These are phyloP conservation scores for Leishmania braziliensis DNA, from an alignment of 208 protist species.

Conservation along the genomic window DNA sequence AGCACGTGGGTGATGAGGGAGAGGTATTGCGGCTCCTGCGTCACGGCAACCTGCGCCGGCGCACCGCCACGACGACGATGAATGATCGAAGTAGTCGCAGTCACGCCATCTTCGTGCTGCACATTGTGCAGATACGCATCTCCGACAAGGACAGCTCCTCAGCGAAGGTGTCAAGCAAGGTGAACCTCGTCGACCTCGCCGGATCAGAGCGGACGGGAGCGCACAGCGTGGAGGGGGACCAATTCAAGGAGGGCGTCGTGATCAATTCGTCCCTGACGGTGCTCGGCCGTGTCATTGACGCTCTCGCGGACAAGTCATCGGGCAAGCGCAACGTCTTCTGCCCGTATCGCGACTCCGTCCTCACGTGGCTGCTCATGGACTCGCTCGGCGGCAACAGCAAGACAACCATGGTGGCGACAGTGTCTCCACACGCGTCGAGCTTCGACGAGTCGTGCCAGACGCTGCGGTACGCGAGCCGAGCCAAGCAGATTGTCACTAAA, in stretches of 20 bases:
- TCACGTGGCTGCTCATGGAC: conserved; percentile 91
- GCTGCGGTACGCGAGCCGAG: conserved; percentile 89
- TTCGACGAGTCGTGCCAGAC: conserved; percentile 94
- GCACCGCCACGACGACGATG: conserved; percentile 87
- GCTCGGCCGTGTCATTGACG: conserved; percentile 89
- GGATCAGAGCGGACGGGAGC: conserved; percentile 86
- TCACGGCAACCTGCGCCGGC: conserved; percentile 71
- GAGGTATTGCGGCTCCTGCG: conserved; percentile 24
- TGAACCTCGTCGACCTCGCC: conserved; percentile 96
- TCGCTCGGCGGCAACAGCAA: conserved; percentile 91
- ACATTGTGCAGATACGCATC: conserved; percentile 65
- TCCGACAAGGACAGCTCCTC: conserved; percentile 36
- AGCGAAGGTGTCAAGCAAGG: conserved; percentile 55
- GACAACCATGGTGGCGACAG: conserved; percentile 96
- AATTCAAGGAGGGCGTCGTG: conserved; percentile 82
- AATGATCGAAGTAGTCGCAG: conserved; percentile 91
- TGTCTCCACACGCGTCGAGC: conserved; percentile 84
- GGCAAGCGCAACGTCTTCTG: conserved; percentile 68
- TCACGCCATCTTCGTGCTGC: conserved; percentile 89
- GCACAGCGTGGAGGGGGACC: conserved; percentile 59
- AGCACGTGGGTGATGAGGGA: no score
- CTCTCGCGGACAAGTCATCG: conserved; percentile 51
- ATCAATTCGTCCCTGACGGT: conserved; percentile 93
- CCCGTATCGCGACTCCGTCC: conserved; percentile 90
- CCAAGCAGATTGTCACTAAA: conserved; percentile 92